These are phyloP conservation scores for Colletotrichum scovillei DNA, from an alignment of 2,329 filamentous ascomycete genomes.

Conservation along the genomic window DNA sequence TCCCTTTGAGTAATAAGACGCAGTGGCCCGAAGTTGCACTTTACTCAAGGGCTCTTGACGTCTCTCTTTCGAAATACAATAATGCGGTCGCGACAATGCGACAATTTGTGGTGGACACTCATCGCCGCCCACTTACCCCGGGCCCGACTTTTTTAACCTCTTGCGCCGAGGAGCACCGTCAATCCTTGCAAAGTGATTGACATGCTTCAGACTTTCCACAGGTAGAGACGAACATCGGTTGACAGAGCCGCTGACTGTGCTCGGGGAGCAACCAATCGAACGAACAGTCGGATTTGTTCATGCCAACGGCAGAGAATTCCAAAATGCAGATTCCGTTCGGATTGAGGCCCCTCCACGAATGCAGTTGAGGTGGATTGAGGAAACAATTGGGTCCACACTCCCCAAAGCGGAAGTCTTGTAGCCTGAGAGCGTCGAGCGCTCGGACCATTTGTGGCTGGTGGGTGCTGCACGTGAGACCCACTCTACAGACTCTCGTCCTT, in stretches of 20 bases:
- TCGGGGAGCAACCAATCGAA: not conserved
- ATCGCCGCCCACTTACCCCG: slow-evolving; percentile 30
- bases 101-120: slow-evolving; percentile 33
- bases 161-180: slow-evolving; percentile 33
- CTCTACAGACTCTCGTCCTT: slow-evolving; percentile 27
- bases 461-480: slow-evolving; percentile 38
- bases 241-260: slow-evolving; percentile 15
- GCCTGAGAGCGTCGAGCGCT: not conserved
- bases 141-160: slow-evolving; percentile 34
- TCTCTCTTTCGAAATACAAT: not conserved
- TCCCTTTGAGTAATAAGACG: not conserved
- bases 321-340: not conserved
- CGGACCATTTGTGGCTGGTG: slow-evolving; percentile 34
- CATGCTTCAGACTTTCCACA: slow-evolving; percentile 25
- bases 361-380: not conserved
- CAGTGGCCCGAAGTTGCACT: not conserved
- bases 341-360: slow-evolving; percentile 1
- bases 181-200: slow-evolving; percentile 30
- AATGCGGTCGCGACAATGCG: slow-evolving; percentile 21
- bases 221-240: slow-evolving; percentile 29
- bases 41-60: not conserved
- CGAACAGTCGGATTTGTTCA: not conserved
- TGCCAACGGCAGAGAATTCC: not conserved
- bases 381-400: not conserved
- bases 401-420: slow-evolving; percentile 13